Evolutionary conservation across 2,329 filamentous ascomycete species (phyloP).

Genomic region (Xylariaceae sp.): DNA sequence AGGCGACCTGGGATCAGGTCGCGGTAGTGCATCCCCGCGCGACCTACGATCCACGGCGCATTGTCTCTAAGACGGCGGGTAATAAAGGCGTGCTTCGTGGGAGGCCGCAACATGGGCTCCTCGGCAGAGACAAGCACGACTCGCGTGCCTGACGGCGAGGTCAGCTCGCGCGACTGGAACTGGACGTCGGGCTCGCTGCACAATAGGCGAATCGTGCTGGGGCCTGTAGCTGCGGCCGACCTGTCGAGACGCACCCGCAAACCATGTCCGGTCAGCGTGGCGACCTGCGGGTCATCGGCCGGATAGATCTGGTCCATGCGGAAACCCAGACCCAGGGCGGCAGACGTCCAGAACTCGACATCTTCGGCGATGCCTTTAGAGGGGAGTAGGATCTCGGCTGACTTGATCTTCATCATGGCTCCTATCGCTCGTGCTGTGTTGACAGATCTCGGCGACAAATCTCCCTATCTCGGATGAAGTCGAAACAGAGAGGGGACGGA

Average conservation of each 20-base stretch:
- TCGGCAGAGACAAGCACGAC: conserved; percentile 24
- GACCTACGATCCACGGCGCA: conserved; percentile 28
- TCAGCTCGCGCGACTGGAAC: conserved; percentile 15
- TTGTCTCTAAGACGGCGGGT: conserved; percentile 23
- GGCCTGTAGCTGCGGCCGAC: conserved; percentile 5
- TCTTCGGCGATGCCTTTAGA: conserved; percentile 28
- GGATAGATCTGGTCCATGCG: conserved; percentile 30
- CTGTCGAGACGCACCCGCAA: conserved; percentile 27
- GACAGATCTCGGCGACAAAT: conserved; percentile 13
- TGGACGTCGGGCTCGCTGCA: conserved; percentile 17
- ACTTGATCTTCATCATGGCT: conserved; percentile 23
- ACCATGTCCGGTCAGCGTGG: conserved; percentile 24
- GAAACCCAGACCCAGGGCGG: conserved; percentile 22
- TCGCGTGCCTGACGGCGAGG: conserved; percentile 26
- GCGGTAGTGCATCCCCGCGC: conserved; percentile 29
- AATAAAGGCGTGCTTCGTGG: conserved; percentile 25
- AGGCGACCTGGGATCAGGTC: conserved; percentile 28
- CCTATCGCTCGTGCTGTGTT: conserved; percentile 7
- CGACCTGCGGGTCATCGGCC: conserved; percentile 29
- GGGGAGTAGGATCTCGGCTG: conserved; percentile 27
- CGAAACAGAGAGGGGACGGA: conserved; percentile 3
- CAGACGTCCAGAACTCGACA: conserved; percentile 29
- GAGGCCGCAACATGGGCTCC: conserved; percentile 17
- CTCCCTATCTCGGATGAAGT: neutral
- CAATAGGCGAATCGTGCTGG: conserved; percentile 18